phyloP scores from a whole-genome alignment of 352 stramenopile species.

The Pythium monospermum region DNA sequence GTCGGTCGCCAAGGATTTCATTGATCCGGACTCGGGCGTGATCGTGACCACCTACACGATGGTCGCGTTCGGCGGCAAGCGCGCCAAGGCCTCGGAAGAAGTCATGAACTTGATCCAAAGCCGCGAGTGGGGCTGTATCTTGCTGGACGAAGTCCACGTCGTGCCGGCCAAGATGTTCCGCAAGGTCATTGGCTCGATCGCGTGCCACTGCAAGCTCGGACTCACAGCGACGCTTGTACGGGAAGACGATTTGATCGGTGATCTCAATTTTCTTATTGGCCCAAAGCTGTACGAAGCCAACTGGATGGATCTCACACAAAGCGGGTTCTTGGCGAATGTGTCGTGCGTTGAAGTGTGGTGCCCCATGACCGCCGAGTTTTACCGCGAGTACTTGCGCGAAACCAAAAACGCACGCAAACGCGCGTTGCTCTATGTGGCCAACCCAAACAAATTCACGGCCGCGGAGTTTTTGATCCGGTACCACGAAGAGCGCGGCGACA shows the following conservation, averaged over 20 bases:
- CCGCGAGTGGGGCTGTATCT: slow-evolving; percentile 98
- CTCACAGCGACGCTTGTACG: slow-evolving; percentile 98
- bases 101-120: slow-evolving; percentile 96
- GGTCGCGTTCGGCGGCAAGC: slow-evolving; percentile 92
- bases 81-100: slow-evolving; percentile 88
- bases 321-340: slow-evolving; percentile 96
- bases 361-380: slow-evolving; percentile 98
- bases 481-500: slow-evolving; percentile 97
- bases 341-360: slow-evolving; percentile 99
- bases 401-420: slow-evolving; percentile 85
- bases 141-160: slow-evolving; percentile 97
- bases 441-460: slow-evolving; percentile 97
- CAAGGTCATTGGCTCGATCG: slow-evolving; percentile 91
- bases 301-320: slow-evolving; percentile 99
- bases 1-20: slow-evolving; percentile 77
- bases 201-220: slow-evolving; percentile 97
- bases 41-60: slow-evolving; percentile 99
- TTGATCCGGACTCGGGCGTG: slow-evolving; percentile 80
- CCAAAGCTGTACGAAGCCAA: slow-evolving; percentile 96
- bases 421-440: slow-evolving; percentile 98
- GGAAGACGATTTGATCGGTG: slow-evolving; percentile 98
- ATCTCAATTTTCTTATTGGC: slow-evolving; percentile 99
- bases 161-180: slow-evolving; percentile 99
- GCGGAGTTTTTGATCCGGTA: slow-evolving; percentile 96
- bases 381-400: slow-evolving; percentile 88